Evolutionary conservation across 192 early-diverging fungal genomes (phyloP), one percentile per base, ranked within the genome.

Genomic region (Linnemannia exigua): DNA sequence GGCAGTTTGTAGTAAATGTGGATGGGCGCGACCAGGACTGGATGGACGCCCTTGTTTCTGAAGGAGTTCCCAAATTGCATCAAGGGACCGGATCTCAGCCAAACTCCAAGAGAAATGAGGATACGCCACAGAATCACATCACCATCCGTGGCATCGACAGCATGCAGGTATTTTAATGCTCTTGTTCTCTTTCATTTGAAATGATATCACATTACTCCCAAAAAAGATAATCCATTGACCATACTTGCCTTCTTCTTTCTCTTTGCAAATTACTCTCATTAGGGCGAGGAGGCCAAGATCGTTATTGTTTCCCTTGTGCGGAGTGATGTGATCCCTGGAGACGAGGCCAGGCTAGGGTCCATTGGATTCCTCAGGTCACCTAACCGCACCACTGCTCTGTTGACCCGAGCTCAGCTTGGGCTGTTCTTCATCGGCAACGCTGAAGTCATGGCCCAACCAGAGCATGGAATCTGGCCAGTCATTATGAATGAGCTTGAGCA

Each of bases 401-500:
- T 92, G 1, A 91, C 91, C 22, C 80, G 92, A 14, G 92, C 92
- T 1, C 58, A 87, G 48, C 91, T 92, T 70, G 92, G 92, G 4
- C 84, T 93, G 89, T 93, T 78, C 54, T 72, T 93, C 17, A 61
- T 93, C 33, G 92, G 92, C 14, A 87, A 92, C 25, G 63, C 88
- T 3, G 36, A 38, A 9, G 68, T 91, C 2, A 81, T 91, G 67
- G 38, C 25, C 20, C 46, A 37, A 4, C 38, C 75, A 20, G 19
- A 75, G 9, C 61, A 76, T 25, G 72, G 75, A 3, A 89, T 89
- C n/a, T 91, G 90, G 90, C 61, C 66, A 33, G 66, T 5, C 1
- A 88, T 91, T 5, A 84, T 91, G 6, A 37, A 70, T 0, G 73
- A 87, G 11, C 77, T 91, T 20, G 54, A 69, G 1, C 35, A 63